Evolutionary conservation across 148 eudicot species (phyloP), one percentile per base, ranked within the genome.

Genomic region (Chenopodium berlandieri): DNA sequence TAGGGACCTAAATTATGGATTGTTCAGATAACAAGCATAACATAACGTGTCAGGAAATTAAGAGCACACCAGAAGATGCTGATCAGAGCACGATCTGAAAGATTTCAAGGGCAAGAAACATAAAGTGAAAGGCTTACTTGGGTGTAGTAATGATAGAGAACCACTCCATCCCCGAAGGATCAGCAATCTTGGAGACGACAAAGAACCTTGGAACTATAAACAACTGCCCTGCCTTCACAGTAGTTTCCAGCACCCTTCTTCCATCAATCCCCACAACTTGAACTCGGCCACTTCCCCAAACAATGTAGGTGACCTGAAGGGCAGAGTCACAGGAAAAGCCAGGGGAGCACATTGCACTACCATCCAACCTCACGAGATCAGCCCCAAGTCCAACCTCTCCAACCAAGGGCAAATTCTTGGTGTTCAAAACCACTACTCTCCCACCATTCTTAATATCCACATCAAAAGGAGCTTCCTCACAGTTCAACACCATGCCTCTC

Each of bases 311-410:
- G 60, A 94, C 95, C 83, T 93, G 97, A 32, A 88, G 85, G 22
- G 98, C 97, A 1, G 97, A 93, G 76, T 94, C 98, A 70, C 97
- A 93, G 0, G 97, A 93, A 75, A 94, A 94, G 4, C 94, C 97
- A 1, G 98, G 98, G 40, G 93, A 91, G 82, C 94, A 94, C 98
- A 92, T 92, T 2, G 97, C 91, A 37, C 85, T 85, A 1, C 90
- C 89, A 68, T 94, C 90, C 30, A 94, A 47, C 89, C 88, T 92
- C 48, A 91, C 97, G 50, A 92, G 89, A 79, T 94, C 98, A 47
- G 93, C 97, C 8, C 97, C 97, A 9, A 94, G 87, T 1, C 98
- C 98, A 46, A 92, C 91, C 76, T 92, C 95, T 19, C 95, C 95
- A 17, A 93, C 97, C 89, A 93, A 88, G 1, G 98, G 98, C 91